Percentiles rank a stretch among this genome's conserved stretches.
These are phyloP conservation scores for Allomyces arbusculus DNA, from an alignment of 192 early-diverging fungal genomes.

Conservation along the genomic window DNA sequence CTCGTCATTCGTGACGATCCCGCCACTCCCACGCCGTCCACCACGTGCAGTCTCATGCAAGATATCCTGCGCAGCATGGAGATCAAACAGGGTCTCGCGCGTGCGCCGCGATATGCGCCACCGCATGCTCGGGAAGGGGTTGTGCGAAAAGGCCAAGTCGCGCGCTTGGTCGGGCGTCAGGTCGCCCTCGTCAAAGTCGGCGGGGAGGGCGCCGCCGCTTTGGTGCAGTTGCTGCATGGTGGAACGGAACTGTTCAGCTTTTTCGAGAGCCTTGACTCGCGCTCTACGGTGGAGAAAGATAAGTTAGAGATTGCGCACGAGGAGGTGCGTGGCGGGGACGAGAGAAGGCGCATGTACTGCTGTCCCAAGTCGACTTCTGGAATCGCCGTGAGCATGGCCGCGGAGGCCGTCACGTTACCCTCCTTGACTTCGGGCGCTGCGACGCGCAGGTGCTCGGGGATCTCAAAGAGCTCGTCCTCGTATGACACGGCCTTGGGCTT, in stretches of 20 bases:
- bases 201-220: too few species aligned
- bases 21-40: background rate
- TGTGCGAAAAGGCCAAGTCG: background rate
- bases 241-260: too few species aligned
- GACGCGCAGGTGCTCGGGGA: background rate
- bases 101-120: background rate
- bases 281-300: too few species aligned
- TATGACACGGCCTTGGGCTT: too few species aligned
- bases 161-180: background rate
- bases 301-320: too few species aligned
- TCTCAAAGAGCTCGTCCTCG: background rate
- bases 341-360: slow-evolving; percentile 22
- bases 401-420: slow-evolving; percentile 67
- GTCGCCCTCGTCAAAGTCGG: background rate
- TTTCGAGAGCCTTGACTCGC: too few species aligned
- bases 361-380: slow-evolving; percentile 79
- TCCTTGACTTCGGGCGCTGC: slow-evolving; percentile 26
- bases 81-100: background rate
- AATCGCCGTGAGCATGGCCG: slow-evolving; percentile 75
- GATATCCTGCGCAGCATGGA: background rate
- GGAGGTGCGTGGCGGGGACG: too few species aligned
- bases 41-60: background rate
- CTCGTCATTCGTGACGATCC: background rate
- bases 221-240: too few species aligned
- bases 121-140: background rate